Base-by-base conservation (phyloP, 2,329 filamentous ascomycete species). In the Apiospora phragmitis region DNA sequence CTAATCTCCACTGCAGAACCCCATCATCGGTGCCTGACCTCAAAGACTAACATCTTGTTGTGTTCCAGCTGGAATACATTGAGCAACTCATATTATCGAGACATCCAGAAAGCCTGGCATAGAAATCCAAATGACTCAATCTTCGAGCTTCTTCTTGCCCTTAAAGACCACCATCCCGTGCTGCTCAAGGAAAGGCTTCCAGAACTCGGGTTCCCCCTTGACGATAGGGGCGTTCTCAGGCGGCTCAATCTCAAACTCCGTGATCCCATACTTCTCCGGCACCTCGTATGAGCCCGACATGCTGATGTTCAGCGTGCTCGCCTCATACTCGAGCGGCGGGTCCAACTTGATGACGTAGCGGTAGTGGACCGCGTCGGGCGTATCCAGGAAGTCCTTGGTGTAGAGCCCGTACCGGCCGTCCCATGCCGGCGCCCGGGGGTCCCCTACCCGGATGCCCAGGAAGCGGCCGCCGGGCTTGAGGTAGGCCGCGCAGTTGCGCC, bases 261-360 rank as follows among this genome's bases (percentile, higher is more conserved):
- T 71, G 12, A 79, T 51, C 8, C 77, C 75, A 16, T 73, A 71
- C 68, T 73, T 74, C 67, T 74, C 71, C 26, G 73, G 72, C 67
- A 78, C 72, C 51, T 75, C 72, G 16, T 76, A 74, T 35, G 70
- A 72, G 38, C 77, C 70, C 21, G 68, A 70, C 67, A 73, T 75
- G 21, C 69, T 78, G 4, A 70, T 66, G 47, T 76, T 70, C 74
- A 77, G 74, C 11, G 71, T 72, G 38, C 73, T 71, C 4, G 69
- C 72, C 43, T 73, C 75, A 65, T 78, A 74, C 16, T 69, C 72
- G 65, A 75, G 70, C 12, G 65, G 66, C 49, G 70, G 71, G 26
- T 71, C 65, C 8, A 69, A 69, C 42, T 42, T 38, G 62, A 51
- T 38, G 16, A 72, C 38, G 67, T 73, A 76, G 9, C 74, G 70